Percentiles rank a stretch among this genome's conserved stretches.
Conservation (phyloP, 1,139 yeast species). For the Lodderomyces beijingensis region DNA sequence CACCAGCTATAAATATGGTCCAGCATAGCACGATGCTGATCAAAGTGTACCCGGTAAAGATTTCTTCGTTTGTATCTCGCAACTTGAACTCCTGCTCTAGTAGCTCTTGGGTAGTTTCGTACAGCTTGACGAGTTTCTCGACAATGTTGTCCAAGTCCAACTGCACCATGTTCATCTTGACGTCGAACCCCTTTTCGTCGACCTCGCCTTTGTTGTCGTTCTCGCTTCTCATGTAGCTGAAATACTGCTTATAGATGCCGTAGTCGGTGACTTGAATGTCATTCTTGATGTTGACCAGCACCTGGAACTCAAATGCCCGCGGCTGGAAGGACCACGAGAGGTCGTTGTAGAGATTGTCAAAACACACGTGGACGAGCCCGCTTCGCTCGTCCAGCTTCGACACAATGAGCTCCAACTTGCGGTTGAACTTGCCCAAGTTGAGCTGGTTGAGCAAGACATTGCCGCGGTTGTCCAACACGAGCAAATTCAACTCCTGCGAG, state of each 20-base stretch:
- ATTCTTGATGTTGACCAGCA: slow-evolving; percentile 31
- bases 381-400: background rate
- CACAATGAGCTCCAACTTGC: slow-evolving; percentile 6
- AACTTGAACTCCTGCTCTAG: slow-evolving; percentile 32
- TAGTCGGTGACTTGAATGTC: slow-evolving; percentile 35
- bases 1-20: slow-evolving; percentile 27
- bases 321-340: slow-evolving; percentile 43
- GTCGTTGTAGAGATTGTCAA: slow-evolving; percentile 41
- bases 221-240: slow-evolving; percentile 12
- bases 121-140: slow-evolving; percentile 27
- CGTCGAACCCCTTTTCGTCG: slow-evolving; percentile 32
- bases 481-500: slow-evolving; percentile 35
- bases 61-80: slow-evolving; percentile 39
- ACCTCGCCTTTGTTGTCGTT: slow-evolving; percentile 11
- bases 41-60: slow-evolving; percentile 31
- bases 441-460: slow-evolving; percentile 30
- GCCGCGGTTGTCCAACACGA: slow-evolving; percentile 35
- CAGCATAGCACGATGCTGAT: slow-evolving; percentile 24
- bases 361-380: slow-evolving; percentile 27
- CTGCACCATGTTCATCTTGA: slow-evolving; percentile 24
- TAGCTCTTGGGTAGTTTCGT: slow-evolving; percentile 23
- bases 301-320: slow-evolving; percentile 26
- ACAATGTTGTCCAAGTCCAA: slow-evolving; percentile 29
- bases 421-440: slow-evolving; percentile 17
- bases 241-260: slow-evolving; percentile 32